Percentiles rank a stretch among this genome's conserved stretches.
Evolutionary conservation across 108 stramenopile species (phyloP).

Genomic region (Pseudonitzschia delicatissima): DNA sequence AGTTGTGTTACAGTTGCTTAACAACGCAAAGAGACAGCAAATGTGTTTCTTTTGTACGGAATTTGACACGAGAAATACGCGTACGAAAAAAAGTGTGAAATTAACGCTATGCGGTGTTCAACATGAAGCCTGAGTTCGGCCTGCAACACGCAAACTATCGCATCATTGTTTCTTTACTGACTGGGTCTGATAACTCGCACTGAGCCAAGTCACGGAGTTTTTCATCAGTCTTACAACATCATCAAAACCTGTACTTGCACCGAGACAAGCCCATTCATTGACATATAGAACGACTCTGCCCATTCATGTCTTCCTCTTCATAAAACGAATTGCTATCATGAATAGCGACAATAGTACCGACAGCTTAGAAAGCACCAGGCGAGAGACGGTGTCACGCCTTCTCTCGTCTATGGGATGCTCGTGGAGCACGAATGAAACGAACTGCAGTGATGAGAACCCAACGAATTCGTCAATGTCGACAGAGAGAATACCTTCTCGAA

Average conservation of each 20-base stretch:
- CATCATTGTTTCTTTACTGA: too few species aligned
- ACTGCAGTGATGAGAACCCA: background rate
- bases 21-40: too few species aligned
- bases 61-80: too few species aligned
- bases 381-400: background rate
- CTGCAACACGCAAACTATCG: background rate
- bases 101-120: too few species aligned
- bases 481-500: background rate
- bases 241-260: background rate
- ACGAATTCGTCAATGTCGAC: background rate
- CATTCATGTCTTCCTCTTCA: background rate
- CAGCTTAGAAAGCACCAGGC: background rate
- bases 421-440: background rate
- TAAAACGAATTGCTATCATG: slow-evolving; percentile 1
- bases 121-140: too few species aligned
- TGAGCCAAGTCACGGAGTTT: too few species aligned
- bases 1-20: too few species aligned
- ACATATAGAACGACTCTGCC: background rate
- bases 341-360: background rate
- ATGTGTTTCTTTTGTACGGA: too few species aligned
- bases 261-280: background rate
- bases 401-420: slow-evolving; percentile 2
- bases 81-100: too few species aligned
- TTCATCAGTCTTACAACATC: background rate
- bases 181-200: too few species aligned